A percentile compares a stretch with the other conserved stretches of the same genome.
These are phyloP conservation scores for Eucalyptus guilfoylei DNA, from an alignment of 345 rosid species.

Conservation along the genomic window DNA sequence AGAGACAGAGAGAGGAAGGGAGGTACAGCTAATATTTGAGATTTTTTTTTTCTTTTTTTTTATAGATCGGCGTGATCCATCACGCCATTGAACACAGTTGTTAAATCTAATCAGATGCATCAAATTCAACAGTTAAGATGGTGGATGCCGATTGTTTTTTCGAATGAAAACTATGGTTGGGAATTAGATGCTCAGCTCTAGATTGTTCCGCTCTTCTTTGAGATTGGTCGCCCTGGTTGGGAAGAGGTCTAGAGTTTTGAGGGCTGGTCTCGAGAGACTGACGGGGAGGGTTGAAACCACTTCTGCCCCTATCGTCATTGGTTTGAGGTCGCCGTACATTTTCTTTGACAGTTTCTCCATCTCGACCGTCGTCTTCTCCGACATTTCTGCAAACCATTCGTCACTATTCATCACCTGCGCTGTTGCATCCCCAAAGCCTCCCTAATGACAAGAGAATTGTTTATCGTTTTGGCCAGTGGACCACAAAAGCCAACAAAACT, in stretches of 20 bases:
- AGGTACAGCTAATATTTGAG: not conserved
- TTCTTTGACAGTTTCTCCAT: conserved; percentile 7
- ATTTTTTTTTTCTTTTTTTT: not conserved
- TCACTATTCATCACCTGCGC: conserved; percentile 4
- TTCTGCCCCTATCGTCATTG: conserved; percentile 25
- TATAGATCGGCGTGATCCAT: not conserved
- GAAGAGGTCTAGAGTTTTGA: conserved; percentile 82
- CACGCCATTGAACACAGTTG: not conserved
- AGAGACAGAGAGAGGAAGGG: not conserved
- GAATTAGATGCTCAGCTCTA: not conserved
- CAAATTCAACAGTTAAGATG: not conserved
- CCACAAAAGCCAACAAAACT: not conserved
- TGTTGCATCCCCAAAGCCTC: conserved; percentile 11
- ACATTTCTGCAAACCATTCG: conserved; percentile 17
- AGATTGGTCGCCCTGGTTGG: conserved; percentile 69
- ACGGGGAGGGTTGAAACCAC: conserved; percentile 17
- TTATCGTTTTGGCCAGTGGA: not conserved
- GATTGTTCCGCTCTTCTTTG: conserved; percentile 28
- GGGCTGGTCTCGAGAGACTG: conserved; percentile 18
- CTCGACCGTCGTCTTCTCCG: conserved; percentile 12
- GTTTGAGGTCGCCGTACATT: conserved; percentile 36
- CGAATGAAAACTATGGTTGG: not conserved
- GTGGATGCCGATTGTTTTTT: not conserved
- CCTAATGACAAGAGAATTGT: not conserved
- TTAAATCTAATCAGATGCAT: not conserved